Base-by-base conservation (phyloP, 2,329 filamentous ascomycete species). In the Lizonia empirigonia region DNA sequence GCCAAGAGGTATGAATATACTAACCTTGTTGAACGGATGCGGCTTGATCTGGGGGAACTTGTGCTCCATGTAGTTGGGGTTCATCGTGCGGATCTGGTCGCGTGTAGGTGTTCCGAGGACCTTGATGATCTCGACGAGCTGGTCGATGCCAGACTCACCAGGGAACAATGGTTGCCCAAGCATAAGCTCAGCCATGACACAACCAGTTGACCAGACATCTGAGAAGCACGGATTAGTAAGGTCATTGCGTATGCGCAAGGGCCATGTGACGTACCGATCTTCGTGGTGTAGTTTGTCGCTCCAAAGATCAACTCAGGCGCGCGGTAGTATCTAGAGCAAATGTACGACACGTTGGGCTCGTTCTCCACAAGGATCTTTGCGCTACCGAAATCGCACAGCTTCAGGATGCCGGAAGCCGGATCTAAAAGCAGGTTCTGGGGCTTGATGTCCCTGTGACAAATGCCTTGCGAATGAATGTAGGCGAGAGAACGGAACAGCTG, bases 1-100 rank as follows among this genome's bases (percentile, higher is more conserved):
- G n/a, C 32, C 19, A 22, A 13, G 9, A 34, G 13, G 12, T 3
- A 23, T 12, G 7, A 23, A n/a, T 8, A 15, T 23, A 68, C 60
- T 64, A 69, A 86, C 84, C 84, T 97, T 97, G 79, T 89, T 95
- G 82, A 99, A 99, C 22, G 94, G 94, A 71, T 99, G 94, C 51
- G 94, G 94, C 81, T 99, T 99, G 80, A 99, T 99, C 77, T 99
- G 94, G 38, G 94, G 94, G 77, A 99, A 99, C 80, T 97, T 97
- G 80, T 99, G 94, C 79, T 99, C 94, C 94, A 99, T 99, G 78
- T 99, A 99, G 77, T 99, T 99, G 53, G 94, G 94, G 77, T 99
- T 99, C 94, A 99, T 99, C 61, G 94, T 99, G 64, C 94, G 90
- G 70, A 99, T 99, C 77, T 99, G 94, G 75, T 99, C 94, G 60